Percentiles rank a stretch among this genome's conserved stretches.
phyloP scores from a whole-genome alignment of 2,329 filamentous ascomycete species.

The Pseudopyrenochaeta lycopersici region DNA sequence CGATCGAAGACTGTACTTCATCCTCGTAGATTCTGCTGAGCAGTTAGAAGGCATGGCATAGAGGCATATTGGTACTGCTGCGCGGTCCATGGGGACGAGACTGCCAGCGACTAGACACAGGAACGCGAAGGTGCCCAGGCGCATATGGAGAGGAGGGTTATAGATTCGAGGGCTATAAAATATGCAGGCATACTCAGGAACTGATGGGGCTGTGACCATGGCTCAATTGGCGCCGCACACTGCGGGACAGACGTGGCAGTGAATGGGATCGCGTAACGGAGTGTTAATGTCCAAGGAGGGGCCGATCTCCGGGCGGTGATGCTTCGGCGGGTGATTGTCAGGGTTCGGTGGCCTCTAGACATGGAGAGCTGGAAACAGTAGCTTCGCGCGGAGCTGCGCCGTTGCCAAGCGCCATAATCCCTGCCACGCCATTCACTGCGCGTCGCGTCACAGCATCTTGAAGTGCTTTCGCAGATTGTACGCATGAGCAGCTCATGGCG shows the following conservation, averaged over 20 bases:
- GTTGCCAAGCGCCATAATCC: conserved; percentile 20
- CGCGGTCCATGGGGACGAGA: neutral
- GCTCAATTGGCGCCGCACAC: conserved; percentile 38
- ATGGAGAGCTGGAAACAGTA: conserved; percentile 26
- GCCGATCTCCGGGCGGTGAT: conserved; percentile 15
- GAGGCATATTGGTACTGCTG: neutral
- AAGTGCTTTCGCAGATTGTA: neutral
- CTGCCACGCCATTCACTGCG: conserved; percentile 17
- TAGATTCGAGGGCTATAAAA: conserved; percentile 17
- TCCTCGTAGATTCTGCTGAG: conserved; percentile 85
- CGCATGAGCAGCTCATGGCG: conserved; percentile 7
- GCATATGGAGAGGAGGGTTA: neutral
- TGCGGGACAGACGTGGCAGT: conserved; percentile 16
- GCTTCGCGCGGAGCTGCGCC: conserved; percentile 24
- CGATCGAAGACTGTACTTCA: conserved; percentile 87
- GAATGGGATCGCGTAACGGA: conserved; percentile 9
- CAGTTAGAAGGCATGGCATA: conserved; percentile 9
- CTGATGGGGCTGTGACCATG: conserved; percentile 55
- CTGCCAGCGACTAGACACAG: neutral
- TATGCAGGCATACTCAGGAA: conserved; percentile 52
- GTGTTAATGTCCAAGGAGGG: conserved; percentile 19
- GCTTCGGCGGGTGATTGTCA: conserved; percentile 20
- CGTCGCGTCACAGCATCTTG: conserved; percentile 18
- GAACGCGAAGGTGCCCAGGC: neutral
- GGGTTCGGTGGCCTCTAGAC: conserved; percentile 21